These are phyloP conservation scores for Penicillium nordicum DNA, from an alignment of 2,329 filamentous ascomycete genomes.

Conservation along the genomic window DNA sequence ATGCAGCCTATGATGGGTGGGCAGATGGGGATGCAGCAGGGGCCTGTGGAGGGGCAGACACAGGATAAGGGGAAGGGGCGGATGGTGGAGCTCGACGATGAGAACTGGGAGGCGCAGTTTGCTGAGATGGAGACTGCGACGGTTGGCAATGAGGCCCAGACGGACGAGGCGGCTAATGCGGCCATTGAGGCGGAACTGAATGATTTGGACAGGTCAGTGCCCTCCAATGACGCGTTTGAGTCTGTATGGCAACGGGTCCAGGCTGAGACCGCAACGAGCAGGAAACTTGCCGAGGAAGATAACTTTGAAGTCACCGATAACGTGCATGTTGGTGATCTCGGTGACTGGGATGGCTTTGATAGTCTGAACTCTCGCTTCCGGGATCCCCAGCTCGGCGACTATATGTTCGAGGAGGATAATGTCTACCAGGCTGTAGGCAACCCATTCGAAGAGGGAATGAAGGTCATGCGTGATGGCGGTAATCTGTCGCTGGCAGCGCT, in stretches of 20 bases:
- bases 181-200: constrained; percentile 84
- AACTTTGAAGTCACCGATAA: constrained; percentile 47
- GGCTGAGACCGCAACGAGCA: constrained; percentile 45
- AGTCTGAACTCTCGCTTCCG: constrained; percentile 64
- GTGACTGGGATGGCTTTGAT: constrained; percentile 78
- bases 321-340: constrained; percentile 65
- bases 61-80: constrained; percentile 78
- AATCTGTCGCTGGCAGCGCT: constrained; percentile 91
- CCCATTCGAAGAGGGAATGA: constrained; percentile 87
- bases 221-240: constrained; percentile 74
- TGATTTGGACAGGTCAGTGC: constrained; percentile 78
- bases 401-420: constrained; percentile 94
- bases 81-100: constrained; percentile 87
- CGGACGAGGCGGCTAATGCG: constrained; percentile 62
- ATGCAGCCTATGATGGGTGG: constrained; percentile 47
- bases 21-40: constrained; percentile 49
- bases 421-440: constrained; percentile 76
- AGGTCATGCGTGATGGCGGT: constrained; percentile 88
- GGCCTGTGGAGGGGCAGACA: constrained; percentile 41
- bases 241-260: constrained; percentile 58
- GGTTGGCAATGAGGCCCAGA: constrained; percentile 49
- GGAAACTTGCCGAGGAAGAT: constrained; percentile 64
- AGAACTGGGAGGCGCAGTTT: constrained; percentile 96
- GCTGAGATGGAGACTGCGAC: constrained; percentile 69
- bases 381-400: constrained; percentile 80